phyloP scores from a whole-genome alignment of 148 eudicot species.

The Euryodendron excelsum region DNA sequence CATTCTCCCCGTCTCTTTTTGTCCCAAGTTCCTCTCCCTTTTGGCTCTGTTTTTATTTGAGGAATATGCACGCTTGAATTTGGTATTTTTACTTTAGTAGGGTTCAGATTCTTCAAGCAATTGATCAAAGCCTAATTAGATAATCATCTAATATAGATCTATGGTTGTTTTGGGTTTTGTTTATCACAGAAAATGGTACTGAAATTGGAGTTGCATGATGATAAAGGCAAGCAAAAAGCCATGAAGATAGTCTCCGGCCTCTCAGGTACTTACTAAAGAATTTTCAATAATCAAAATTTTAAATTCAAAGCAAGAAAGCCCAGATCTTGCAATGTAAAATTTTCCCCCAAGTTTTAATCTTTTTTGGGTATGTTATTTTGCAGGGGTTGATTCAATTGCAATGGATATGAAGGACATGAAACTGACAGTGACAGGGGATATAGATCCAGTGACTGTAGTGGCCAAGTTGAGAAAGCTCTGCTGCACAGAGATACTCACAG shows the following conservation, averaged over 20 bases:
- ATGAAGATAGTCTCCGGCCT: slow-evolving; percentile 58
- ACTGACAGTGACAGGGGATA: slow-evolving; percentile 54
- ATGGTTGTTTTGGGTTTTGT: background rate
- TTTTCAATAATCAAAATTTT: too few relatives aligned
- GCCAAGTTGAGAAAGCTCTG: slow-evolving; percentile 53
- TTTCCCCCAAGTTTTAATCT: background rate
- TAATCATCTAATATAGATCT: background rate
- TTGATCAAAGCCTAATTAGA: background rate
- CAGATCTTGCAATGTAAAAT: background rate
- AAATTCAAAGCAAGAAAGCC: background rate
- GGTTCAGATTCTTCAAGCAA: background rate
- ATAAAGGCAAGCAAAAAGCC: slow-evolving; percentile 67
- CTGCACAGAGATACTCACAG: slow-evolving; percentile 44
- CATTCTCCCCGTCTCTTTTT: background rate
- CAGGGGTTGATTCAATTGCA: slow-evolving; percentile 72
- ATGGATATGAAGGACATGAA: slow-evolving; percentile 55
- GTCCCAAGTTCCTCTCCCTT: background rate
- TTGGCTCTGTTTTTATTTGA: too few relatives aligned
- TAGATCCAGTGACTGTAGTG: slow-evolving; percentile 54
- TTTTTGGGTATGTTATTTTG: background rate
- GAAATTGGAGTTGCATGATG: slow-evolving; percentile 61
- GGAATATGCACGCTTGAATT: background rate
- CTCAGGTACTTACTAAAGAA: slow-evolving; percentile 40
- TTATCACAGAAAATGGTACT: slow-evolving; percentile 42
- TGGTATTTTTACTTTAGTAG: background rate